Base-by-base conservation (phyloP, 179 eudicot genomes). In the Spergularia azorica region DNA sequence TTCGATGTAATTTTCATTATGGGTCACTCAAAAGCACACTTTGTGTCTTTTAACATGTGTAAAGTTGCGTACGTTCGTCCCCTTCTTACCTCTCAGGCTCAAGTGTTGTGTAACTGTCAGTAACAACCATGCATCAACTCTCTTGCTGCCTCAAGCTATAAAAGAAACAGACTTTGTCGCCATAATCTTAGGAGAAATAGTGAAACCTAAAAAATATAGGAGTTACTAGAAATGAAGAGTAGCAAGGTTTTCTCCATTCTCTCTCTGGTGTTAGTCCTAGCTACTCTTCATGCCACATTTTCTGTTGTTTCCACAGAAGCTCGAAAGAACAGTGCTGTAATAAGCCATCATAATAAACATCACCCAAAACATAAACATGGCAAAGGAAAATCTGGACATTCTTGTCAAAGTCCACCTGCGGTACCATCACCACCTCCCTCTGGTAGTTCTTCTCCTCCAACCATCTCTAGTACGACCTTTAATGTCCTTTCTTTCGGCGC, bases 401-500 rank as follows among this genome's bases (percentile, higher is more conserved):
- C 79, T n/a, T n/a, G n/a, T n/a, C n/a, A n/a, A n/a, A n/a, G n/a
- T n/a, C n/a, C n/a, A n/a, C n/a, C n/a, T n/a, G n/a, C n/a, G n/a
- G n/a, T n/a, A n/a, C n/a, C n/a, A n/a, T n/a, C n/a, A n/a, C n/a
- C n/a, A n/a, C n/a, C n/a, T 36, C 26, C 71, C 55, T 50, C 61
- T 58, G 66, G 51, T 3, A 21, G 57, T 68, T 50, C 62, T 16
- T 56, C 64, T 64, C n/a, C 63, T 73, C 71, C 81, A 16, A n/a
- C 74, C 0, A 48, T 62, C 3, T 80, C 86, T 0, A 60, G 51
- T 20, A 79, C 48, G 48, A 43, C 63, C 70, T 91, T 93, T 62
- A 81, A 84, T 76, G 71, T 91, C 57, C 75, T 88, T 56, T 80
- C 85, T 6, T 93, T 86, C 17, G 92, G 97, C 46, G 98, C 97